phyloP scores from a whole-genome alignment of 352 stramenopile species.

The Sclerospora graminicola region DNA sequence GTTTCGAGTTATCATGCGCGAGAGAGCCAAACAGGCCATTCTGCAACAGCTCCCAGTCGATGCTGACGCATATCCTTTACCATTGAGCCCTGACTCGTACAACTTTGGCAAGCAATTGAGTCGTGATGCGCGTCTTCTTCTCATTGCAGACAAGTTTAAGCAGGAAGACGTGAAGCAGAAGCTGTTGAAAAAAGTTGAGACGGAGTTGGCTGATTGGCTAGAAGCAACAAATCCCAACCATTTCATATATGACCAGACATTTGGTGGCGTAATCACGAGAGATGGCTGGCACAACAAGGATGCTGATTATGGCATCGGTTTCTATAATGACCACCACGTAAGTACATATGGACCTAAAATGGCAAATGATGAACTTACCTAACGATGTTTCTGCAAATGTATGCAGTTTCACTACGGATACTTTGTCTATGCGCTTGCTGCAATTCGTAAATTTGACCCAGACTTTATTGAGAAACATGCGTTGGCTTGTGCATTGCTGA shows the following conservation, averaged over 20 bases:
- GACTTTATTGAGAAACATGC: conserved; percentile 56
- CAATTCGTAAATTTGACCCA: conserved; percentile 65
- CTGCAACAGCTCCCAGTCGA: conserved; percentile 34
- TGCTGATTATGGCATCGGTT: conserved; percentile 82
- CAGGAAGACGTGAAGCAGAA: conserved; percentile 33
- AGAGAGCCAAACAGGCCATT: conserved; percentile 25
- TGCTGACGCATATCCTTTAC: conserved; percentile 33
- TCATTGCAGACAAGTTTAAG: conserved; percentile 72
- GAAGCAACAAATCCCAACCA: conserved; percentile 45
- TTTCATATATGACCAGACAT: conserved; percentile 89
- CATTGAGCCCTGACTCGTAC: conserved; percentile 49
- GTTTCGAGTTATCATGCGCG: conserved; percentile 24
- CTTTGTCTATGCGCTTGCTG: conserved; percentile 74
- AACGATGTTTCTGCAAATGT: background rate
- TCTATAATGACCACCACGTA: conserved; percentile 83
- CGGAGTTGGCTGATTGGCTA: conserved; percentile 49
- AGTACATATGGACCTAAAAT: background rate
- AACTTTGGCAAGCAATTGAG: conserved; percentile 76
- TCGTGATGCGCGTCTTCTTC: conserved; percentile 50
- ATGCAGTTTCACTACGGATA: conserved; percentile 94
- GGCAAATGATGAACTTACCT: background rate
- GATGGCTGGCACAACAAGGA: conserved; percentile 57
- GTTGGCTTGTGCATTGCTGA: conserved; percentile 38
- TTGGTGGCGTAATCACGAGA: conserved; percentile 85
- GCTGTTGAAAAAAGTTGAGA: conserved; percentile 47